Base-by-base conservation (phyloP, 2,329 filamentous ascomycete genomes). In the Penicillium sp. region DNA sequence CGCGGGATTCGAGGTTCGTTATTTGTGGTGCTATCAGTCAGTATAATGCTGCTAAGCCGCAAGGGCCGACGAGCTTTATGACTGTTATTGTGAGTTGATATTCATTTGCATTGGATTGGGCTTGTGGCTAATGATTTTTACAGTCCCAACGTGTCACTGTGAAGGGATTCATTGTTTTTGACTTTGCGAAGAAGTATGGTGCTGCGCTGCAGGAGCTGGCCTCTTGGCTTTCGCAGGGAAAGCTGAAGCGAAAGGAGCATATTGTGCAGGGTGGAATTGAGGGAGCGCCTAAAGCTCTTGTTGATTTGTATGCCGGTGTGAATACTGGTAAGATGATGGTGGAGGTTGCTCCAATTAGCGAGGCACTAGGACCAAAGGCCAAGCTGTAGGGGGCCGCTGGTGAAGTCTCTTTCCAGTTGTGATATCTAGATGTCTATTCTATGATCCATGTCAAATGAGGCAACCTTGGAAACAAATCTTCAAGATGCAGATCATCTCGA, bases 141-240 rank as follows among this genome's bases (percentile, higher is more conserved):
- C 49, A 75, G 73, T 72, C 71, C 21, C 68, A 73, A 72, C 68
- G 68, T 13, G 64, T 72, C 68, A 81, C 76, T 52, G 85, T 90
- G 79, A 81, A 88, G 75, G 88, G 88, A 0, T 92, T 93, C 74
- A 87, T 92, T 60, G 83, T 91, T 48, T 84, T 90, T 54, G 90
- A 92, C 70, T 90, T 82, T 67, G 74, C 72, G 5, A 76, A 82
- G 52, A 79, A 87, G 66, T 89, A 83, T 69, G 68, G 79, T 0
- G 71, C 75, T 43, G 90, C 87, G 1, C 75, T 82, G 63, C 77
- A 82, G 68, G 80, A 91, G 64, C 76, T 92, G 14, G 81, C 81
- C 1, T 73, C 83, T 61, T 92, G 89, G 89, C 70, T 91, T n/a
- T 76, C 78, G 2, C 85, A 90, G 69, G 90, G 90, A 49, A 90